Conservation (phyloP, 306 rosid genomes). For the Crotalaria pallida region DNA sequence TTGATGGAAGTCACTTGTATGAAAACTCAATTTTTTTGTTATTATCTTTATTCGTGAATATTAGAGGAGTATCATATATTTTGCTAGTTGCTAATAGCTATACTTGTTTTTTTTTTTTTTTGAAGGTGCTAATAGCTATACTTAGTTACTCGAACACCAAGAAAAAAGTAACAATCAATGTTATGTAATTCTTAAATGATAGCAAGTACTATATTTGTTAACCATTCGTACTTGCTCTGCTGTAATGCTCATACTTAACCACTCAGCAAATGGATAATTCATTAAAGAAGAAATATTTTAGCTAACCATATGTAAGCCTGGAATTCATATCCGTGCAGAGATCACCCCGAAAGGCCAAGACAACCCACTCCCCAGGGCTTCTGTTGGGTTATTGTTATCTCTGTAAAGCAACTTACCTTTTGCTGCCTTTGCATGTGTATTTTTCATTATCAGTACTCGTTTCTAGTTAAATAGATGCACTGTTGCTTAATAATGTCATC, state of each 20-base stretch:
- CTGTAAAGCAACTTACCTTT: not conserved
- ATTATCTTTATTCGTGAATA: not conserved
- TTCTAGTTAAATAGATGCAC: not conserved
- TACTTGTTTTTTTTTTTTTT: no score
- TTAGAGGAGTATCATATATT: not conserved
- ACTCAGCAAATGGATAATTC: no score
- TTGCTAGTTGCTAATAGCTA: no score
- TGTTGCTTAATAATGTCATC: not conserved
- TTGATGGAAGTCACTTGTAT: no score
- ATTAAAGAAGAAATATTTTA: no score
- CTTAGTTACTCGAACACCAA: not conserved
- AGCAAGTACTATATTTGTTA: not conserved
- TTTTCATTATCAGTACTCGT: not conserved
- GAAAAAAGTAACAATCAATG: not conserved
- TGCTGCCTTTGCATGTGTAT: not conserved
- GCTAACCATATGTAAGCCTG: not conserved
- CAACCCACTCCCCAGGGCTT: not conserved
- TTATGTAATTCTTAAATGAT: not conserved
- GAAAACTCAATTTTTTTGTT: no score
- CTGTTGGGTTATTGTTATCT: not conserved
- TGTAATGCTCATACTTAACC: no score
- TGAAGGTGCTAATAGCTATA: not conserved
- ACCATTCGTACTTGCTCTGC: not conserved
- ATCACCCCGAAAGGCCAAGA: not conserved
- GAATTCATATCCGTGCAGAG: not conserved